These are phyloP conservation scores for Pyrenochaeta sp. DNA, from an alignment of 2,329 filamentous ascomycete genomes.

Conservation along the genomic window DNA sequence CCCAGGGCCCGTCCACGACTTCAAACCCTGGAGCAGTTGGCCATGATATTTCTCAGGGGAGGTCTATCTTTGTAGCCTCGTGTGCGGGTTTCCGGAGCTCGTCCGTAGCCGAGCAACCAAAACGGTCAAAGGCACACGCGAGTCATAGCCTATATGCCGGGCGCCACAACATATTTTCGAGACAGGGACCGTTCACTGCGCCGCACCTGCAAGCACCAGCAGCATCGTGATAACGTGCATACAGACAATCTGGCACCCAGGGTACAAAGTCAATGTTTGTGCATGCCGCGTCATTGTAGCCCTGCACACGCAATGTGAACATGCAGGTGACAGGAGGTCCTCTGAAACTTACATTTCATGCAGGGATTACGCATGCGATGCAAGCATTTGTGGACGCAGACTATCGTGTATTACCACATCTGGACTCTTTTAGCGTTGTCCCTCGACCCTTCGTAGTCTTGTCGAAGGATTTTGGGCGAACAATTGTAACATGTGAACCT, in stretches of 20 bases:
- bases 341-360: neutral
- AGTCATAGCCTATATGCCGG: neutral
- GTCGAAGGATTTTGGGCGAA: neutral
- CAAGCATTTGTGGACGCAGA: neutral
- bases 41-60: neutral
- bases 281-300: neutral
- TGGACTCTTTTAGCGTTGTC: constrained; percentile 25
- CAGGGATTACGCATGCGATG: neutral
- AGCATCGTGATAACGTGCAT: too few species aligned
- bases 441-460: neutral
- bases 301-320: too few species aligned
- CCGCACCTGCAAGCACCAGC: too few species aligned
- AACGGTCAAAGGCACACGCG: too few species aligned
- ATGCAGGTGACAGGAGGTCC: constrained; percentile 5
- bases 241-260: too few species aligned
- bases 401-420: constrained; percentile 21
- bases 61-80: neutral
- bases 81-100: neutral
- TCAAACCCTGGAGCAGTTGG: too few species aligned
- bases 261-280: neutral
- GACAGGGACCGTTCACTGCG: too few species aligned
- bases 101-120: neutral
- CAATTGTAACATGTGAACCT: too few species aligned
- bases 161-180: too few species aligned
- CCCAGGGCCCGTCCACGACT: too few species aligned